A percentile compares a stretch with the other conserved stretches of the same genome.
Conservation (phyloP, 768 basidiomycete genomes). For the Amylocystis lapponica region DNA sequence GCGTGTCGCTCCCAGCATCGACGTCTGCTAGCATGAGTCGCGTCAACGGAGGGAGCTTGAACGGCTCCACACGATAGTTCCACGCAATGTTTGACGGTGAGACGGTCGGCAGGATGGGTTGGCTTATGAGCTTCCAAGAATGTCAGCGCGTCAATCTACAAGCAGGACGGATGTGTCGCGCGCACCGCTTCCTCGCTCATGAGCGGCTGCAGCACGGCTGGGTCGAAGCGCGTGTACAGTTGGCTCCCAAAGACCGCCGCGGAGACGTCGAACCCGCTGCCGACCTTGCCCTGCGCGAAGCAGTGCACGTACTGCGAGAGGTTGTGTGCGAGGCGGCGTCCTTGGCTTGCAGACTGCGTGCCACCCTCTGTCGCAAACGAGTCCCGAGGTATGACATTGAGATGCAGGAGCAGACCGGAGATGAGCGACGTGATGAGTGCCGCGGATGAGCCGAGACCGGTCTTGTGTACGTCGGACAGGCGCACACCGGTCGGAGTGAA, state of each 20-base stretch:
- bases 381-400: slow-evolving; percentile 50
- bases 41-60: slow-evolving; percentile 79
- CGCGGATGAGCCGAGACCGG: slow-evolving; percentile 94
- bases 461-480: slow-evolving; percentile 89
- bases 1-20: slow-evolving; percentile 93
- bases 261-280: slow-evolving; percentile 95
- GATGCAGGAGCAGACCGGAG: slow-evolving; percentile 75
- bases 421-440: slow-evolving; percentile 95
- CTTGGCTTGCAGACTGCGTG: slow-evolving; percentile 28
- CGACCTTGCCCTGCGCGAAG: slow-evolving; percentile 95
- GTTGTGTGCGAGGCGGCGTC: slow-evolving; percentile 75
- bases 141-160: no score
- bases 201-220: slow-evolving; percentile 56
- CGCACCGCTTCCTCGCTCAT: slow-evolving; percentile 53
- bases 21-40: slow-evolving; percentile 92
- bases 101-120: slow-evolving; percentile 46
- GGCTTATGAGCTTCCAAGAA: no score
- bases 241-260: slow-evolving; percentile 95
- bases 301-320: slow-evolving; percentile 94
- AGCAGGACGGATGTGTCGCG: no score
- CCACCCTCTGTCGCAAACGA: slow-evolving; percentile 35
- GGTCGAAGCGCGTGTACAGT: slow-evolving; percentile 83
- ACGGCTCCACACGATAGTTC: slow-evolving; percentile 65
- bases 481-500: slow-evolving; percentile 67
- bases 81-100: slow-evolving; percentile 63